Base-by-base conservation (phyloP, 78 protist genomes). In the Dictyostelium capitatum region DNA sequence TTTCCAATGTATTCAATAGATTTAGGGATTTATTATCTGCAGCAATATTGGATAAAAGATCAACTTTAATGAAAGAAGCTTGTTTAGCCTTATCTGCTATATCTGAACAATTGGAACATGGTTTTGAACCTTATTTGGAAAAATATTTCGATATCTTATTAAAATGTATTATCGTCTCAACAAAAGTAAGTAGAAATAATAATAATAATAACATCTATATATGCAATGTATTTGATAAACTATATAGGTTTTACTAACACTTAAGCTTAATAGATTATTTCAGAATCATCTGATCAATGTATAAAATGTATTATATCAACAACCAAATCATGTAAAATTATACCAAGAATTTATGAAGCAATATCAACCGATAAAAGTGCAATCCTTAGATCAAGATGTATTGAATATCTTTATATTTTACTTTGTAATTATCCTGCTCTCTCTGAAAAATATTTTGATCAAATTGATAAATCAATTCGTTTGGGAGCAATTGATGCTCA, bases 81-180 rank as follows among this genome's bases (percentile, higher is more conserved):
- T 87, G 92, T 32, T 23, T 17, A 43, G 77, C 83, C 3, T 37
- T 87, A 8, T 23, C 64, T 0, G 10, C 23, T 3, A 57, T 77
- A 0, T 56, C 79, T 20, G 72, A 87, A 64, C 25, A 20, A 19
- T 25, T 87, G 9, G 59, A 77, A 19, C 15, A 17, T 64, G 59
- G 28, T 23, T 87, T 87, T 32, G 92, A 87, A 28, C 92, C 83
- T 48, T 87, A n/a, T 64, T n/a, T 77, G 19, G 92, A 87, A 43
- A 47, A 74, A 19, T 87, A 43, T 32, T 19, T 77, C 8, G 70
- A 87, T 15, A 67, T 54, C 11, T 64, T 87, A 20, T 15, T 87
- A 56, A 87, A 74, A 74, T 59, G 69, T 65, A 56, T 87, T 32
- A 41, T 87, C 10, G 37, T 64, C 9, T 77, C 92, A 4, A 72